Evolutionary conservation across 139 green algal species (phyloP).

Genomic region (Spirogloea muscicola): DNA sequence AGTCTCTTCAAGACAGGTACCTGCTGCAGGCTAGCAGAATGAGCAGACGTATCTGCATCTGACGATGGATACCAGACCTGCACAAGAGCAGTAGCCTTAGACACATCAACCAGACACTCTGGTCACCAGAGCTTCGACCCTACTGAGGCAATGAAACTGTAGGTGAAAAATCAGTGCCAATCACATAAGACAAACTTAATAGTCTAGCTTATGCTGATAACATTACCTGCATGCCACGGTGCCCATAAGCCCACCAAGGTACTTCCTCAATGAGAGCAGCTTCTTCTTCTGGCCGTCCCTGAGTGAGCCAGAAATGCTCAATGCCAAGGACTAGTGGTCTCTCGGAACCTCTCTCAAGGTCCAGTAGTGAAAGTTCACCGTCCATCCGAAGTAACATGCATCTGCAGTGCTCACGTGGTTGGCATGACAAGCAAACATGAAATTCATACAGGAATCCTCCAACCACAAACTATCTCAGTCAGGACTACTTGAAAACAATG

Average conservation of each 20-base stretch:
- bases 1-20: no score
- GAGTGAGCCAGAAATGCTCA: slow-evolving; percentile 49
- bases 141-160: no score
- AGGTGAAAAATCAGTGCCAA: no score
- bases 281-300: slow-evolving; percentile 25
- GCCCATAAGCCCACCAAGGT: slow-evolving; percentile 93
- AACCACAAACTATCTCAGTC: no score
- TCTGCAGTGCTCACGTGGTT: no score
- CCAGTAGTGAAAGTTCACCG: slow-evolving; percentile 76
- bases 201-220: no score
- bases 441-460: no score
- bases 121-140: no score
- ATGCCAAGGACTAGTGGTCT: slow-evolving; percentile 31
- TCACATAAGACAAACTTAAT: no score
- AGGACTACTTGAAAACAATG: no score
- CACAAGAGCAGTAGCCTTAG: neutral
- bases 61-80: slow-evolving; percentile 16
- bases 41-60: neutral
- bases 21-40: neutral
- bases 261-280: slow-evolving; percentile 63
- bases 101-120: no score
- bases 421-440: no score
- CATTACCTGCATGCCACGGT: slow-evolving; percentile 84
- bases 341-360: slow-evolving; percentile 74
- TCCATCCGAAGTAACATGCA: slow-evolving; percentile 81